Evolutionary conservation across 2,329 filamentous ascomycete species (phyloP), one percentile per base, ranked within the genome.

Genomic region (Coniochaeta pulveracea): DNA sequence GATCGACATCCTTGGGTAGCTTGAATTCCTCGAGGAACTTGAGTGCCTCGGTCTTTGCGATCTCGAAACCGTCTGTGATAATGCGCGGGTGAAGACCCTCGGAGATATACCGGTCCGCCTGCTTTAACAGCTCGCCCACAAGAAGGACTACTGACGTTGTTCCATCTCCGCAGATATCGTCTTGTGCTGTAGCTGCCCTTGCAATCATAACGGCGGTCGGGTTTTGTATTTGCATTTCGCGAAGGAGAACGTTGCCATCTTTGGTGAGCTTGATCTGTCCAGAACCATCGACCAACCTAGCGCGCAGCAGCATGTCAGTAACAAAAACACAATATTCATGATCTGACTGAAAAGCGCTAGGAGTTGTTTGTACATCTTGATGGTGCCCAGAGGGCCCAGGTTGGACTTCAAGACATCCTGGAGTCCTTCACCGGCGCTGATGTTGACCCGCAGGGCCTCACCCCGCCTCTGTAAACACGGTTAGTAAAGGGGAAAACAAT

Each of bases 1-100:
- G 77, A 61, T 98, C 91, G 42, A 95, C 82, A 46, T 91, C 77
- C 52, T 79, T 80, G 42, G 78, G 62, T 34, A 96, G 69, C 69
- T 96, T 96, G 73, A 98, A 98, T 26, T 72, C 61, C 54, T 98
- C 89, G 36, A 98, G 76, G 61, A 96, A 98, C 80, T 89, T 93
- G 22, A 98, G 64, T 12, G 91, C 72, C 63, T 96, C 91, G 18
- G 71, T 77, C 72, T 96, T 98, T 34, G 88, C 91, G 53, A 96
- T 82, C 58, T 98, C 91, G 53, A 94, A 98, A 9, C 91, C 91
- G 54, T 98, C 91, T 23, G 89, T 95, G 57, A 98, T 88, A 43
- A 98, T 86, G 48, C 91, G 75, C 31, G 91, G 91, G 61, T 98
- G 91, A 43, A 98, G 69, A n/a, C 91, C 91, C 61, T 98, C 91